Evolutionary conservation across 768 basidiomycete species (phyloP).

Genomic region (Lactarius hatsudake): DNA sequence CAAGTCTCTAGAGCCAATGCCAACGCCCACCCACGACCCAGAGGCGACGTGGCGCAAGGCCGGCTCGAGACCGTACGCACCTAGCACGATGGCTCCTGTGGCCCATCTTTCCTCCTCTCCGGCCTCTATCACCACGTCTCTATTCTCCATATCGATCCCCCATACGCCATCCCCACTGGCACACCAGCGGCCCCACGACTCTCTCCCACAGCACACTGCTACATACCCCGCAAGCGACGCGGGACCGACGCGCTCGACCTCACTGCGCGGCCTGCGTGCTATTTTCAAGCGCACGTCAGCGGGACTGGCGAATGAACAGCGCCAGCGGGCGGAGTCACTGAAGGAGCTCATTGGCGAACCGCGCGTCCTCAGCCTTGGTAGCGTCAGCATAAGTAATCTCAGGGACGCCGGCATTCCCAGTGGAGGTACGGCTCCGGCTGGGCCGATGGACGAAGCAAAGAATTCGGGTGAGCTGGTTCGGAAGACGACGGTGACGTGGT

Average conservation of each 20-base stretch:
- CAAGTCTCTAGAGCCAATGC: background rate
- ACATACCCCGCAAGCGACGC: background rate
- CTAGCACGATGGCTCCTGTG: background rate
- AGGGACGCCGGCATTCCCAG: constrained; percentile 3
- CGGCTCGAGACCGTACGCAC: background rate
- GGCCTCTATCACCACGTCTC: background rate
- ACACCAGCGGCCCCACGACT: background rate
- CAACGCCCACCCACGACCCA: background rate
- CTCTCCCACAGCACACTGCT: background rate
- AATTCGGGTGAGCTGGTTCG: background rate
- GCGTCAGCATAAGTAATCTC: constrained; percentile 14
- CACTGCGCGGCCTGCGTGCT: constrained; percentile 15
- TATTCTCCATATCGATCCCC: background rate
- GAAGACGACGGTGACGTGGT: background rate
- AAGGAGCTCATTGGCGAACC: constrained; percentile 20
- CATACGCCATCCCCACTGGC: constrained; percentile 3
- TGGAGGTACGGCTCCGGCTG: background rate
- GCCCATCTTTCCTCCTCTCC: constrained; percentile 1
- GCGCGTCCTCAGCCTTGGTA: constrained; percentile 18
- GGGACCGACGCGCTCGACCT: constrained; percentile 8
- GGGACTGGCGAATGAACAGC: constrained; percentile 4
- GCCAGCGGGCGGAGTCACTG: constrained; percentile 19
- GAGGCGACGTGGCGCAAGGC: background rate
- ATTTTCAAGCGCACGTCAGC: constrained; percentile 24
- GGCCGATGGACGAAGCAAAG: background rate